Conservation (phyloP, 1,284 basidiomycete species). For the Hemileccinum hortonii region DNA sequence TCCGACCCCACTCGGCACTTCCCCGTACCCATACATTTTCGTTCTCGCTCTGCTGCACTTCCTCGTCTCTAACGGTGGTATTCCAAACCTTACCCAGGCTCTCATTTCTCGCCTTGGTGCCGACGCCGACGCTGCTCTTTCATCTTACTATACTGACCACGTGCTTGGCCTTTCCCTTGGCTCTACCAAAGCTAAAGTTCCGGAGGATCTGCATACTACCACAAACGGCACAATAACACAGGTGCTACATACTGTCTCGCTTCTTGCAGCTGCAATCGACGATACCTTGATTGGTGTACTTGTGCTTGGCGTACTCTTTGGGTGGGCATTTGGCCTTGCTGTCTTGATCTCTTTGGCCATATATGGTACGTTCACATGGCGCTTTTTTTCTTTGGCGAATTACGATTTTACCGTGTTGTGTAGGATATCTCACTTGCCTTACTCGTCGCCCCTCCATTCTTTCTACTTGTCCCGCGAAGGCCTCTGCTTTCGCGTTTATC, state of each 20-base stretch:
- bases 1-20: constrained; percentile 36
- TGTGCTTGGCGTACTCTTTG: constrained; percentile 63
- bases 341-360: constrained; percentile 75
- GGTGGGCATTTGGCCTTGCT: constrained; percentile 67
- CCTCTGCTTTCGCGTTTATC: constrained; percentile 66
- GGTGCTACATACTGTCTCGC: constrained; percentile 85
- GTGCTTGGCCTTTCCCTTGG: constrained; percentile 79
- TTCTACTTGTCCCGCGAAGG: constrained; percentile 2
- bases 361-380: constrained; percentile 52
- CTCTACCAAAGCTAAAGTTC: constrained; percentile 32
- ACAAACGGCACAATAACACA: constrained; percentile 83
- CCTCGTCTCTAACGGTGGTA: constrained; percentile 69
- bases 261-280: constrained; percentile 77
- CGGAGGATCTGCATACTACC: constrained; percentile 72
- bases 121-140: constrained; percentile 80
- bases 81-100: constrained; percentile 65
- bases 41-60: constrained; percentile 64
- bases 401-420: background rate
- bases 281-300: constrained; percentile 73
- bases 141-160: constrained; percentile 75
- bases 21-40: constrained; percentile 65
- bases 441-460: constrained; percentile 9
- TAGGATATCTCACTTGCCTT: constrained; percentile 19
- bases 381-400: background rate
- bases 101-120: constrained; percentile 87